Conservation (phyloP, 202 grass and related monocot genomes). For the Tripidium arundinaceum region DNA sequence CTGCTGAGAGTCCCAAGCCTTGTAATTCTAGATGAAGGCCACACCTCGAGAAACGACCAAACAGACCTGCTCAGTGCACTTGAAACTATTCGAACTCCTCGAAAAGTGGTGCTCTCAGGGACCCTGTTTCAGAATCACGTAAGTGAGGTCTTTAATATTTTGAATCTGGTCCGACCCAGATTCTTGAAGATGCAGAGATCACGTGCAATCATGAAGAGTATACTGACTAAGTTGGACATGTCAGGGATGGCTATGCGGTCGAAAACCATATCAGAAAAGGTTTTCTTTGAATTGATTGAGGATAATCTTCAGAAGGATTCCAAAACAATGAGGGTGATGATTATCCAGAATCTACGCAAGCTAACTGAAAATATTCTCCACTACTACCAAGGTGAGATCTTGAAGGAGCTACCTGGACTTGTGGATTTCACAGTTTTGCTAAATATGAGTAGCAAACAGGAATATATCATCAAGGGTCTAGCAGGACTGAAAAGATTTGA, state of each 20-base stretch:
- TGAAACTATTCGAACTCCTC: slow-evolving; percentile 57
- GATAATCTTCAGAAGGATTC: slow-evolving; percentile 63
- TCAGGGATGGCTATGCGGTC: slow-evolving; percentile 34
- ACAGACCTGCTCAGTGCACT: slow-evolving; percentile 69
- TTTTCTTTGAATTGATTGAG: slow-evolving; percentile 79
- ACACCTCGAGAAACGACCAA: slow-evolving; percentile 78
- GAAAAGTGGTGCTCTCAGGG: slow-evolving; percentile 70
- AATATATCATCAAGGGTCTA: slow-evolving; percentile 40
- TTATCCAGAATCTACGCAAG: slow-evolving; percentile 67
- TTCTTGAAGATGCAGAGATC: slow-evolving; percentile 62
- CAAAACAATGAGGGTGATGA: slow-evolving; percentile 49
- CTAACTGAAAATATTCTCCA: slow-evolving; percentile 79
- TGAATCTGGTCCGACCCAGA: slow-evolving; percentile 72
- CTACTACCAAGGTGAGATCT: slow-evolving; percentile 75
- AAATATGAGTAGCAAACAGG: slow-evolving; percentile 53
- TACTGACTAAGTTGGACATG: slow-evolving; percentile 66
- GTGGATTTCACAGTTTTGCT: slow-evolving; percentile 77
- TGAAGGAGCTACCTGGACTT: slow-evolving; percentile 76
- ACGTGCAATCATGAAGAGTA: slow-evolving; percentile 54
- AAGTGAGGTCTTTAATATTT: slow-evolving; percentile 81
- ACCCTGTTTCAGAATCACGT: slow-evolving; percentile 89
- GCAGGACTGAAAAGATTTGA: slow-evolving; percentile 46
- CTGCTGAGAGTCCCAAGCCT: slow-evolving; percentile 64
- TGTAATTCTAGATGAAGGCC: slow-evolving; percentile 91
- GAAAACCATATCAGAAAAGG: slow-evolving; percentile 32